A percentile compares a stretch with the other conserved stretches of the same genome.
phyloP scores from a whole-genome alignment of 2,329 filamentous ascomycete genomes.

The Fusarium begoniae region DNA sequence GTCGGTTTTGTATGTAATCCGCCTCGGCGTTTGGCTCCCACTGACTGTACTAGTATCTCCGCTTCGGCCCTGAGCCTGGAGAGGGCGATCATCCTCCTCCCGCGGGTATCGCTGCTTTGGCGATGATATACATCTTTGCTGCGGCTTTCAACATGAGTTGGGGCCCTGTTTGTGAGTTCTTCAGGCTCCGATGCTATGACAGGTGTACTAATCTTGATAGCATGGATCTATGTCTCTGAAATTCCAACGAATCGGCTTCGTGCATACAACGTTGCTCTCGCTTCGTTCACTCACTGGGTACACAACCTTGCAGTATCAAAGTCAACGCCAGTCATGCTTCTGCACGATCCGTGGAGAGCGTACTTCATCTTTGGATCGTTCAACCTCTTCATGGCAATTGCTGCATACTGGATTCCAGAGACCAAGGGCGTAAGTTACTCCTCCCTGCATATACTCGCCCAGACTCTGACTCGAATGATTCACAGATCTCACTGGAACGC shows the following conservation, averaged over 20 bases:
- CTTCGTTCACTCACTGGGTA: conserved; percentile 70
- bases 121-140: conserved; percentile 71
- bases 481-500: conserved; percentile 29
- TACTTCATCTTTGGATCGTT: conserved; percentile 69
- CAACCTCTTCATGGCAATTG: conserved; percentile 65
- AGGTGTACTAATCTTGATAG: not conserved
- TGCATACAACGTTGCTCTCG: conserved; percentile 67
- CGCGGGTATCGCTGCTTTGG: conserved; percentile 61
- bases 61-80: conserved; percentile 50
- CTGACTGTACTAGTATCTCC: conserved; percentile 55
- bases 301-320: conserved; percentile 72
- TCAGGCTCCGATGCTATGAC: rapidly evolving
- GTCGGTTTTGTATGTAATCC: conserved; percentile 56
- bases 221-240: conserved; percentile 63
- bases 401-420: conserved; percentile 58
- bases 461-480: not conserved
- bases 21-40: rapidly evolving
- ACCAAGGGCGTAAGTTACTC: conserved; percentile 60
- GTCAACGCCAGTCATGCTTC: conserved; percentile 69
- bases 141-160: conserved; percentile 70
- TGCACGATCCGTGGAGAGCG: conserved; percentile 52
- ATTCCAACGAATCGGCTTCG: conserved; percentile 69
- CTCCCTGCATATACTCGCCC: rapidly evolving
- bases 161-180: conserved; percentile 67
- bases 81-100: conserved; percentile 51